Evolutionary conservation across 306 rosid species (phyloP).

Genomic region (Abrus pulchellus): DNA sequence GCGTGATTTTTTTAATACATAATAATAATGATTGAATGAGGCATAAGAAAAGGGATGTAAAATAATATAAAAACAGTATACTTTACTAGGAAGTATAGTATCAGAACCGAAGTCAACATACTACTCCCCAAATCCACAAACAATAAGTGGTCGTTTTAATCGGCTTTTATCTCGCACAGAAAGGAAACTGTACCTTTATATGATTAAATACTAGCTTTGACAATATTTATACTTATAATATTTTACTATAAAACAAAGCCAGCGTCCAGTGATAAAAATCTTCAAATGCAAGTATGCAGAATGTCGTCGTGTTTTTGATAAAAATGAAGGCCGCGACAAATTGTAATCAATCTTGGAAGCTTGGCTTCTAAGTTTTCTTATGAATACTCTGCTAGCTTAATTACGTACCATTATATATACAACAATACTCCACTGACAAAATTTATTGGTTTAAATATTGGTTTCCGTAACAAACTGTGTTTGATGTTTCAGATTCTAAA

Average conservation of each 20-base stretch:
- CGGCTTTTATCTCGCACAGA: too few relatives aligned
- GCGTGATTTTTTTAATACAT: too few relatives aligned
- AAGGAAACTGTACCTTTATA: background rate
- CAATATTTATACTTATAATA: background rate
- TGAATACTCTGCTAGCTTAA: background rate
- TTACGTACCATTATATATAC: background rate
- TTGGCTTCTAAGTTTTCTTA: constrained; percentile 51
- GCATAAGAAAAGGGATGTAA: too few relatives aligned
- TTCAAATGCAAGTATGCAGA: background rate
- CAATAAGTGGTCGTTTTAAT: too few relatives aligned
- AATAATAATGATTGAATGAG: too few relatives aligned
- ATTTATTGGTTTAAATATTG: background rate
- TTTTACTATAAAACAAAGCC: background rate
- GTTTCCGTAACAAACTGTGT: background rate
- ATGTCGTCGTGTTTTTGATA: background rate
- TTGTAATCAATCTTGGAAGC: constrained; percentile 45
- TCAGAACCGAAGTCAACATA: background rate
- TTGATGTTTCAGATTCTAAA: constrained; percentile 54
- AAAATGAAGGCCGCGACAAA: constrained; percentile 42
- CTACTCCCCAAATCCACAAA: background rate
- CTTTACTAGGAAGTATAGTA: too few relatives aligned
- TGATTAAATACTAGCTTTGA: background rate
- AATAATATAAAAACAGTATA: too few relatives aligned
- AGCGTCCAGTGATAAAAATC: background rate
- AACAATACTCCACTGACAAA: background rate